Conservation (phyloP, 495 filamentous ascomycete genomes). For the Bathelium albidoporum region DNA sequence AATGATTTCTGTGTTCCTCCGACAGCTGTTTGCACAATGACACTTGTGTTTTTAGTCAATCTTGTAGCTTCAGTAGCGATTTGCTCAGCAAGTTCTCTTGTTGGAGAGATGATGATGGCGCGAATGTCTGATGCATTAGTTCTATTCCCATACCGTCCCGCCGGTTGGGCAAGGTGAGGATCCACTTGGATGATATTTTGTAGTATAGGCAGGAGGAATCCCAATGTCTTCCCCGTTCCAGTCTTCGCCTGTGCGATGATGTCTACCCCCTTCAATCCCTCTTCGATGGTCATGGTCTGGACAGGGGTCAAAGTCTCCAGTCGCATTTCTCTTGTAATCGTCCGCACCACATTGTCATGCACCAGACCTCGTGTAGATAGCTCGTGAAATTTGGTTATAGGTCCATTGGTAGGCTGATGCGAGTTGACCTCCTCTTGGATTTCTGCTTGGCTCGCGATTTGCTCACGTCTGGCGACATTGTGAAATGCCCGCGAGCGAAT, state of each 20-base stretch:
- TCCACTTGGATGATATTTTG: constrained; percentile 53
- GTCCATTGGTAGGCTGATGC: constrained; percentile 10
- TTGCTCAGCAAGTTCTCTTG: constrained; percentile 89
- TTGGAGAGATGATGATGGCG: constrained; percentile 86
- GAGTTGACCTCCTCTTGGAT: constrained; percentile 6
- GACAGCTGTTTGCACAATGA: constrained; percentile 77
- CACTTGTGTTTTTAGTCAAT: constrained; percentile 52
- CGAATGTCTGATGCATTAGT: constrained; percentile 59
- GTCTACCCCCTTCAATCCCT: constrained; percentile 67
- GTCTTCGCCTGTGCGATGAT: constrained; percentile 44
- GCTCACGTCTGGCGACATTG: not conserved
- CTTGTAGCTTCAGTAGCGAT: constrained; percentile 75
- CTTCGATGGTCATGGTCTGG: constrained; percentile 71
- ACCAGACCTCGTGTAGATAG: constrained; percentile 53
- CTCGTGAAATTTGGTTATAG: constrained; percentile 59
- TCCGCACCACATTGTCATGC: constrained; percentile 50
- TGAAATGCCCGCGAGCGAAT: not conserved
- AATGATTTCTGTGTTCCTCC: constrained; percentile 69
- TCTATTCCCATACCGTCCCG: constrained; percentile 20
- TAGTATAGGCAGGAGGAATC: constrained; percentile 33
- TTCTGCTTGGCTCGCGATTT: not conserved
- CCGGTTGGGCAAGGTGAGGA: constrained; percentile 37
- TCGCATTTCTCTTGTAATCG: constrained; percentile 62
- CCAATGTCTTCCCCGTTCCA: constrained; percentile 38
- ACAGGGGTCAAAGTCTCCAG: constrained; percentile 86